Conservation (phyloP, 2,329 filamentous ascomycete genomes). For the Paecilomyces sp. region DNA sequence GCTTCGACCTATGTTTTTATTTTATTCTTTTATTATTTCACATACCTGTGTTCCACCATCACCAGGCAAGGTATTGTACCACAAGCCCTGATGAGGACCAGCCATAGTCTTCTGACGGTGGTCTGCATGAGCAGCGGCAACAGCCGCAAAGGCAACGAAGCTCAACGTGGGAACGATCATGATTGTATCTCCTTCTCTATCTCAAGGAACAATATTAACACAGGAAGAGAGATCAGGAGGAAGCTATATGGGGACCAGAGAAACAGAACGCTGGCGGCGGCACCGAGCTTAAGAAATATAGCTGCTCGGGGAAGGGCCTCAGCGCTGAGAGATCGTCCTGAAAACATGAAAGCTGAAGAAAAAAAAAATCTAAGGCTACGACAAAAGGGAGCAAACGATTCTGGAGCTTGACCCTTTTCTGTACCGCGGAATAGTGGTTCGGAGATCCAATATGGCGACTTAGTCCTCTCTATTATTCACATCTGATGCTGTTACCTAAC, state of each 20-base stretch:
- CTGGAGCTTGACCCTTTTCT: background rate
- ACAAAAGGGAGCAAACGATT: background rate
- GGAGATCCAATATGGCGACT: background rate
- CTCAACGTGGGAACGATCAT: slow-evolving; percentile 14
- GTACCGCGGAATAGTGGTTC: background rate
- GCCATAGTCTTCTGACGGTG: slow-evolving; percentile 53
- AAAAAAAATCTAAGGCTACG: background rate
- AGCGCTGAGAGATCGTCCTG: background rate
- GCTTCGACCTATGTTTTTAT: background rate
- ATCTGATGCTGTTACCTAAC: background rate
- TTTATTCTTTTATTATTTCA: background rate
- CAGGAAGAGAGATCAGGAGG: background rate
- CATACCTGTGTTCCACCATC: slow-evolving; percentile 75
- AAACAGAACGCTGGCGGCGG: background rate
- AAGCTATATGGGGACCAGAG: background rate
- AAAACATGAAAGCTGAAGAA: background rate
- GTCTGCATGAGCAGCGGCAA: slow-evolving; percentile 53
- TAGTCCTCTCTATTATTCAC: background rate
- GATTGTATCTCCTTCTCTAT: background rate
- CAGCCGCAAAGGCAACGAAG: slow-evolving; percentile 37
- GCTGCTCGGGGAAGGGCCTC: background rate
- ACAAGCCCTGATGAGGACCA: slow-evolving; percentile 67
- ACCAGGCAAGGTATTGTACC: slow-evolving; percentile 77
- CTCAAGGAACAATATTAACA: background rate
- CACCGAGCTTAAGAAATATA: background rate